Evolutionary conservation across 176 grass and related monocot genomes (phyloP).

Genomic region (Oryza meridionalis): DNA sequence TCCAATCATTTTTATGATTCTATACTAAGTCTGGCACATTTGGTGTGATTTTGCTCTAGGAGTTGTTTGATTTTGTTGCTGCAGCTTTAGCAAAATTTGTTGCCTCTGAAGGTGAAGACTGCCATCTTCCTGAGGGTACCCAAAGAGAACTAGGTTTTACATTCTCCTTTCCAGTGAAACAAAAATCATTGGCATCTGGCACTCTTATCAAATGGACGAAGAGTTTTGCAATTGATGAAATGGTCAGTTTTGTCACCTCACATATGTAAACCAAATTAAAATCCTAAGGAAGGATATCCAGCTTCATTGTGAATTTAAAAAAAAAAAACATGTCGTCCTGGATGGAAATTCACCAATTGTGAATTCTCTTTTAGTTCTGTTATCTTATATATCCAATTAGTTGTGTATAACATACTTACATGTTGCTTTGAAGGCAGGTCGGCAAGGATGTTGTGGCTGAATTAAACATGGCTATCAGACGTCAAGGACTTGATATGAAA

Average conservation of each 20-base stretch:
- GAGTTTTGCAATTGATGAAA: conserved; percentile 74
- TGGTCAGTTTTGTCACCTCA: conserved; percentile 44
- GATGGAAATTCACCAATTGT: too few relatives aligned
- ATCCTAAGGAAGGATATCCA: too few relatives aligned
- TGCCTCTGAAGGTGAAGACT: conserved; percentile 67
- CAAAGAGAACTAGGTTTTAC: conserved; percentile 86
- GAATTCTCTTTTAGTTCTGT: too few relatives aligned
- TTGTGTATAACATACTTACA: too few relatives aligned
- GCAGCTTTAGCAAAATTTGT: conserved; percentile 71
- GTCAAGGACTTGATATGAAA: conserved; percentile 71
- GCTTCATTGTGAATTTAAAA: too few relatives aligned
- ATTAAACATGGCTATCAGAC: conserved; percentile 61
- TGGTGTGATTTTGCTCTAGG: conserved; percentile 49
- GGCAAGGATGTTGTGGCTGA: conserved; percentile 70
- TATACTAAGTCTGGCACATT: neutral
- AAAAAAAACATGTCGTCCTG: too few relatives aligned
- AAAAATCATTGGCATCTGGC: conserved; percentile 70
- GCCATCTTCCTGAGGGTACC: conserved; percentile 64
- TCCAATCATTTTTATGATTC: neutral
- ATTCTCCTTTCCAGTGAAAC: conserved; percentile 90
- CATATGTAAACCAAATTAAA: too few relatives aligned
- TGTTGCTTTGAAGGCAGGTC: conserved; percentile 26
- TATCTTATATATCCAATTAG: too few relatives aligned
- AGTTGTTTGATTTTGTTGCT: conserved; percentile 85
- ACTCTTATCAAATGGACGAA: conserved; percentile 94